Percentiles rank a stretch among this genome's conserved stretches.
These are phyloP conservation scores for Sanguinoderma infundibulare DNA, from an alignment of 1,284 basidiomycete species.

Conservation along the genomic window DNA sequence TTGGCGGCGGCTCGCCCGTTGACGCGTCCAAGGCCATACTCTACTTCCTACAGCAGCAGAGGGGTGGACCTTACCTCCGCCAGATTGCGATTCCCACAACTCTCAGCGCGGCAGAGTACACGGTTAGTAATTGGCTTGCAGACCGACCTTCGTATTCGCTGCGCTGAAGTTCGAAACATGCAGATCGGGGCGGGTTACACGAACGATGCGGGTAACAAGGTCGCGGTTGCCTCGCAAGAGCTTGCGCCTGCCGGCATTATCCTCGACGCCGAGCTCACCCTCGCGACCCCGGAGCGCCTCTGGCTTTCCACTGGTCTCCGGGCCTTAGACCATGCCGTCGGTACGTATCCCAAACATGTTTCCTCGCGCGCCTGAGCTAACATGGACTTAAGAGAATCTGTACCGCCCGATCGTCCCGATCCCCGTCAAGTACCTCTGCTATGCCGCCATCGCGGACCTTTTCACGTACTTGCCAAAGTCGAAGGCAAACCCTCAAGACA, in stretches of 20 bases:
- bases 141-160: neutral
- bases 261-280: constrained; percentile 77
- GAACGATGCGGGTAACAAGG: constrained; percentile 74
- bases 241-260: constrained; percentile 75
- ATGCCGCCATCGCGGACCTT: constrained; percentile 70
- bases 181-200: constrained; percentile 75
- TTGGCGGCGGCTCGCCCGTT: constrained; percentile 82
- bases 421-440: constrained; percentile 67
- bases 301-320: constrained; percentile 83
- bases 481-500: constrained; percentile 59
- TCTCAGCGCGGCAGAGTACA: constrained; percentile 80
- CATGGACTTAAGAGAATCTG: constrained; percentile 58
- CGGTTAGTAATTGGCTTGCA: constrained; percentile 45
- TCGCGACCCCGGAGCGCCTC: constrained; percentile 74
- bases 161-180: neutral
- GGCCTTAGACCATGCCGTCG: constrained; percentile 80
- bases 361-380: neutral
- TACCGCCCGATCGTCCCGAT: constrained; percentile 63
- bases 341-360: constrained; percentile 34
- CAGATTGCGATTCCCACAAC: constrained; percentile 85
- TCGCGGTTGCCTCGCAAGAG: constrained; percentile 53
- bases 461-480: constrained; percentile 75
- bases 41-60: constrained; percentile 61
- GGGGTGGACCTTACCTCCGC: constrained; percentile 47
- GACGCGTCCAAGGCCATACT: constrained; percentile 78